Base-by-base conservation (phyloP, 768 basidiomycete genomes). In the Scleroderma bovista region DNA sequence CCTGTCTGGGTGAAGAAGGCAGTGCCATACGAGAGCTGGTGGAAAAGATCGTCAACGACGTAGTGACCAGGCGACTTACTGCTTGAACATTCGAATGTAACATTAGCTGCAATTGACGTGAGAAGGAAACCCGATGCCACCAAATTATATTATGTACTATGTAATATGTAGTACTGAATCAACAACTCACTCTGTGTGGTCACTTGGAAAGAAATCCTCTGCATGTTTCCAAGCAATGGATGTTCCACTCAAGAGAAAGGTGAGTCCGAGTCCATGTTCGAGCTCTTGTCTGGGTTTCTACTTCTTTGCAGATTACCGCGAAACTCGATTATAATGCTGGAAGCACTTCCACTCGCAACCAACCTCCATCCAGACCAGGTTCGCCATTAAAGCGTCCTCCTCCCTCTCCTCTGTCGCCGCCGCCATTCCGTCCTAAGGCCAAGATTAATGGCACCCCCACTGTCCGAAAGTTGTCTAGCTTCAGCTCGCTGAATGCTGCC, bases 391-490 rank as follows among this genome's bases (percentile, higher is more conserved):
- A 76, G 59, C 54, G 53, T n/a, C 59, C 57, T 9, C 58, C 60
- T 11, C 43, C 59, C 2, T 52, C 62, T 16, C 57, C 61, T 2
- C 58, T 61, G 20, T 59, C 71, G 0, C 64, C 65, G 1, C 53
- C 63, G 11, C 54, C 57, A 38, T 56, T 68, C 36, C 64, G 78
- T 48, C 78, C 81, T 13, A 84, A 72, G 60, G 82, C 80, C 51
- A 86, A 82, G 65, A 72, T 86, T 34, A 84, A 80, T 57, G 75
- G 69, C 52, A 78, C 72, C 56, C 79, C 78, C 32, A 73, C 75
- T 3, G 47, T 62, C 41, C 61, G 67, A 33, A 67, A 63, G 39
- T 41, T 54, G 1, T 53, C 61, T 41, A 59, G 62, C 29, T 53
- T 62, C 42, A 58, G 51, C 31, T 53, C 66, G 10, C 53, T 61